Base-by-base conservation (phyloP, 805 yeast species). In the Wickerhamomyces pijperi region DNA sequence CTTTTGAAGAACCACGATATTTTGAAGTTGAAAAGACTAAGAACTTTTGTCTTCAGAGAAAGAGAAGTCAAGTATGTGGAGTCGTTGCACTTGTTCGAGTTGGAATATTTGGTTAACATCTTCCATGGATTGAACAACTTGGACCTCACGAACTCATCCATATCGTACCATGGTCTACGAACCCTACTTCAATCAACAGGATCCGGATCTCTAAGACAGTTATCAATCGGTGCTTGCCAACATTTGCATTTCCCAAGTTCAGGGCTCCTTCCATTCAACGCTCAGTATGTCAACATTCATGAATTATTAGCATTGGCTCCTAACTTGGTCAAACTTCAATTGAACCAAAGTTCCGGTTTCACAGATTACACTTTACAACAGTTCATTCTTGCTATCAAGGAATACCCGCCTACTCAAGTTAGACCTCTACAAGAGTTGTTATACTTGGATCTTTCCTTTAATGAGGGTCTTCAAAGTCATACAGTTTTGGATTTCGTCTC, bases 301-400 rank as follows among this genome's bases (percentile, higher is more conserved):
- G 50, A 47, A 5, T 42, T 54, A 19, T 34, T 46, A 4, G 17
- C 34, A n/a, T 28, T 39, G 6, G 42, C 47, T 23, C 53, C 52
- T 19, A 13, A 29, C 4, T 33, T 54, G 14, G 44, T 45, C 16
- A 45, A 43, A 1, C 19, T 52, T 3, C 45, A 45, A 17, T 8
- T 54, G 36, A 50, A 51, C 15, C 55, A 54, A 33, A 40, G 56
- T 0, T 42, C 48, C 5, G 51, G 47, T 19, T 47, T 54, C 15
- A 45, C 46, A 19, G 56, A 52, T 38, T 45, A 40, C 36, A 38
- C 56, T 7, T 32, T 54, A 13, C 37, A 31, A 1, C 42, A 48
- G 25, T 28, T 54, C 19, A 36, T 39, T 3, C 15, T 34, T 3
- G 45, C 51, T 1, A 37, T 53, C 2, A 39, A 28, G 15, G 23